Evolutionary conservation across 768 basidiomycete species (phyloP).

Genomic region (Boletus coccyginus): DNA sequence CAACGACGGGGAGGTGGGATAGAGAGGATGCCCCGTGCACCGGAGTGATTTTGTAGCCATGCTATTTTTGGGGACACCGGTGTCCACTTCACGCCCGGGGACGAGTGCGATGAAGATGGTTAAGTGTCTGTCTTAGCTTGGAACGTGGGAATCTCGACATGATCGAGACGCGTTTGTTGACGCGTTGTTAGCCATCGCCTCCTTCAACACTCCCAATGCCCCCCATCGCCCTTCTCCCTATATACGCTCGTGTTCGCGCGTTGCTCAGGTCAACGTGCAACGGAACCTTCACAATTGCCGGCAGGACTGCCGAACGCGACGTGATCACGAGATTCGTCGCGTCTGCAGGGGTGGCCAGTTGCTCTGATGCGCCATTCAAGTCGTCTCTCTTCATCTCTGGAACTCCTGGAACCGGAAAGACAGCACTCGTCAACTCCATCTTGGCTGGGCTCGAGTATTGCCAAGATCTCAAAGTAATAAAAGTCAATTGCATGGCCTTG

Average conservation of each 20-base stretch:
- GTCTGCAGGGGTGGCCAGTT: constrained; percentile 43
- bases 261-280: constrained; percentile 73
- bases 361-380: constrained; percentile 14
- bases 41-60: neutral
- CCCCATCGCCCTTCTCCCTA: constrained; percentile 39
- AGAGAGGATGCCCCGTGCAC: neutral
- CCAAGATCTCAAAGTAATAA: constrained; percentile 45
- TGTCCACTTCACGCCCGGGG: neutral
- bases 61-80: neutral
- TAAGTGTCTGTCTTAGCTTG: no score
- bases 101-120: no score
- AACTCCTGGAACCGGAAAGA: constrained; percentile 91
- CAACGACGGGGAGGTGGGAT: neutral
- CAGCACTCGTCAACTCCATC: constrained; percentile 73
- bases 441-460: constrained; percentile 42
- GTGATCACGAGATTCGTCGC: constrained; percentile 58
- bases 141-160: constrained; percentile 15
- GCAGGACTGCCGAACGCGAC: constrained; percentile 63
- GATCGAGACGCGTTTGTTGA: constrained; percentile 27
- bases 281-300: constrained; percentile 51
- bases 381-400: constrained; percentile 86
- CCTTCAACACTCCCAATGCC: constrained; percentile 62
- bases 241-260: constrained; percentile 64
- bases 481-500: constrained; percentile 81
- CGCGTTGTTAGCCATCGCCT: constrained; percentile 36